A percentile compares a stretch with the other conserved stretches of the same genome.
phyloP scores from a whole-genome alignment of 2,329 filamentous ascomycete genomes.

The Albifimbria verrucaria region DNA sequence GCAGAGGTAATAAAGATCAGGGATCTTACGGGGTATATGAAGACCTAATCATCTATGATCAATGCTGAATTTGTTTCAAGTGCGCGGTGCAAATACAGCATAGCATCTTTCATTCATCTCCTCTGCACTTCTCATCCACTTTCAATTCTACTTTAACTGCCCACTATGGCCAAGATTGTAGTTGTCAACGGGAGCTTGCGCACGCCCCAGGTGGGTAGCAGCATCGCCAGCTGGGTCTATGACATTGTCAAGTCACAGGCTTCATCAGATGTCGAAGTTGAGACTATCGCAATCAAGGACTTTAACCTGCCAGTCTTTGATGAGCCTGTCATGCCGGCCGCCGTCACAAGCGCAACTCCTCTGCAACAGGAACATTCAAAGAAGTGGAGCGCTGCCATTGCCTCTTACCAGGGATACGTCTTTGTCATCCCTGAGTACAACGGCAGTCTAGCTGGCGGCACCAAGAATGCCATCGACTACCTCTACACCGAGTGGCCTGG shows the following conservation, averaged over 20 bases:
- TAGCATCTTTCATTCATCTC: no score
- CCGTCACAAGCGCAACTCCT: constrained; percentile 27
- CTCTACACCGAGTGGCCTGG: constrained; percentile 31
- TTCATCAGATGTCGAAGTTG: constrained; percentile 4
- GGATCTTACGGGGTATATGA: no score
- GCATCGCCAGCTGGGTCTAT: not conserved
- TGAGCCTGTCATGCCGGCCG: constrained; percentile 36
- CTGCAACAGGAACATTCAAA: constrained; percentile 39
- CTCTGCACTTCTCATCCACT: no score
- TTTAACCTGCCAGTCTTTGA: constrained; percentile 40
- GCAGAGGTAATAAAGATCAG: no score
- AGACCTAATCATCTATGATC: no score
- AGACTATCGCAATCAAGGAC: constrained; percentile 10
- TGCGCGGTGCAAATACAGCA: no score
- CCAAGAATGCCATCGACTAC: constrained; percentile 63
- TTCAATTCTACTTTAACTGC: no score
- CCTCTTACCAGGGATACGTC: constrained; percentile 43
- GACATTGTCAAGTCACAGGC: not conserved
- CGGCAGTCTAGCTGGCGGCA: constrained; percentile 46
- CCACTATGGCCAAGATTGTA: not conserved
- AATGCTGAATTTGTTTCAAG: no score
- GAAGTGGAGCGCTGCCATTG: constrained; percentile 42
- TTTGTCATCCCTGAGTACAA: constrained; percentile 56
- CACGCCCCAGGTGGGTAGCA: not conserved
- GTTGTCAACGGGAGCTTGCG: not conserved